These are phyloP conservation scores for Thalassiosira hispida DNA, from an alignment of 352 stramenopile genomes.

Conservation along the genomic window DNA sequence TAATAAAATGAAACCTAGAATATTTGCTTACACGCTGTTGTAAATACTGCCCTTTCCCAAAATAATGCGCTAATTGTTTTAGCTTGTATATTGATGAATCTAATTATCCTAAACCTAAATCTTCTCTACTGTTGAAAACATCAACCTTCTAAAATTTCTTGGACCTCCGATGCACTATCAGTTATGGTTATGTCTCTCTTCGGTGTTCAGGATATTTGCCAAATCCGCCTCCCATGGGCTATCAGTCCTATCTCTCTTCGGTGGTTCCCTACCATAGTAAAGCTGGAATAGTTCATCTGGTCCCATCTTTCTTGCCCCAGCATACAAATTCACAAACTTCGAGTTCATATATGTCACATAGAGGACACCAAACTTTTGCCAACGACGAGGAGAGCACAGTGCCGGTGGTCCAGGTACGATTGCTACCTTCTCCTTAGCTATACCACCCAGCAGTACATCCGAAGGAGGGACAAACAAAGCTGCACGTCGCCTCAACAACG, in stretches of 20 bases:
- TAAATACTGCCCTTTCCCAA: no score
- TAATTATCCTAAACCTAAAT: no score
- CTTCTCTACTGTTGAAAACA: no score
- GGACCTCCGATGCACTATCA: no score
- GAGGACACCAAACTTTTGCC: constrained; percentile 77
- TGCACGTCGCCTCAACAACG: constrained; percentile 59
- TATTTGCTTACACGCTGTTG: no score
- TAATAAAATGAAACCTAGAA: no score
- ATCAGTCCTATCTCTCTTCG: constrained; percentile 15
- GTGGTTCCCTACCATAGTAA: constrained; percentile 56
- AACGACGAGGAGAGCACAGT: constrained; percentile 70
- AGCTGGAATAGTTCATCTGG: constrained; percentile 56
- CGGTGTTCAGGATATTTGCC: constrained; percentile 5
- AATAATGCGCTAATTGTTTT: no score
- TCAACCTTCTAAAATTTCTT: no score
- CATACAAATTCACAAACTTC: constrained; percentile 71
- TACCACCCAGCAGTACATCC: constrained; percentile 1
- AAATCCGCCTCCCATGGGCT: constrained; percentile 55
- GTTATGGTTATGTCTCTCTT: neutral
- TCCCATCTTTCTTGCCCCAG: constrained; percentile 31
- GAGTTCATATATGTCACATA: constrained; percentile 78
- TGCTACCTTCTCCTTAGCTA: constrained; percentile 22
- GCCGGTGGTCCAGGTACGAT: constrained; percentile 51
- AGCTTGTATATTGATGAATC: no score
- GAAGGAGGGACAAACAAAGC: constrained; percentile 27